Evolutionary conservation across 2,329 filamentous ascomycete genomes (phyloP), one percentile per base, ranked within the genome.

Genomic region (Colletotrichum lupini): DNA sequence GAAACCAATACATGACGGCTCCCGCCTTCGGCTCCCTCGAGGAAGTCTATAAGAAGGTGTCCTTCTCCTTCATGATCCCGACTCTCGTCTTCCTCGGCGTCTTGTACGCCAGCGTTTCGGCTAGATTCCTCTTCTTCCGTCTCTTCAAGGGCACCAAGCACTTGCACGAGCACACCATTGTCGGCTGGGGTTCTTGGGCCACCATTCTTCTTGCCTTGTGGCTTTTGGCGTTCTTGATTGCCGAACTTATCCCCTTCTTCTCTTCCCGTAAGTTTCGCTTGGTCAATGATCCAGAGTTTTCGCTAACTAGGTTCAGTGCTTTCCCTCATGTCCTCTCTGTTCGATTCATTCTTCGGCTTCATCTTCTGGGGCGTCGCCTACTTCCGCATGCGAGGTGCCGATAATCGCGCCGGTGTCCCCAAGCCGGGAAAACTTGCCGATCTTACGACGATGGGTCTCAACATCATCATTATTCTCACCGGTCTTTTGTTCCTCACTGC

Each of bases 51-150:
- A 95, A 97, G 85, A 98, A 98, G 85, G 88, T 97, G 2, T 90
- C 94, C 0, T 98, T 97, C 83, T 95, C 93, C 14, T 97, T 98
- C 85, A 98, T 98, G 95, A 93, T 98, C 37, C 95, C 95, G 0
- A 98, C 95, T 0, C 88, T 98, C 76, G 95, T 98, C 79, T 98
- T 98, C 85, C 84, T 98, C 5, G 95, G 95, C 8, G 94, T 97
- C 0, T 83, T 98, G 22, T 98, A 98, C 80, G 95, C 95, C 16
- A 97, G 94, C 0, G 94, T 98, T 1, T 95, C 94, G 4, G 93
- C 94, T 1, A 93, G 95, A 35, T 98, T 98, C 84, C 86, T 98
- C 78, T 97, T 98, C 85, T 97, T 98, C 89, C 93, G 94, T 75
- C 80, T 97, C 22, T 98, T 97, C 82, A 91, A 92, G 70, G 91